Conservation (phyloP, 768 basidiomycete species). For the Hirschioporus abietinus region DNA sequence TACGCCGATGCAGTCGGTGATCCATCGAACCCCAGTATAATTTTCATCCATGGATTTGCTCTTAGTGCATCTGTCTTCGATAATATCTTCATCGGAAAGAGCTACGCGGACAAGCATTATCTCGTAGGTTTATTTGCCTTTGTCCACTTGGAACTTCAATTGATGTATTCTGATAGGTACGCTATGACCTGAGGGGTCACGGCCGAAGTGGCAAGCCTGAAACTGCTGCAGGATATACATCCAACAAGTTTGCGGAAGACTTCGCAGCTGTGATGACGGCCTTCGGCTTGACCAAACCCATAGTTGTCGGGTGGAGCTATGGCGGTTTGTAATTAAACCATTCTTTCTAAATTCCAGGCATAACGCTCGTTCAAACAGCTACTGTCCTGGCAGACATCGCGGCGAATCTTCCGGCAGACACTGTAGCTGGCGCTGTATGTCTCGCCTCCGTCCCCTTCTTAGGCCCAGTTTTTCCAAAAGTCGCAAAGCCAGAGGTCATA, state of each 20-base stretch:
- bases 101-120: conserved; percentile 23
- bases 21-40: conserved; percentile 29
- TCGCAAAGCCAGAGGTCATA: neutral
- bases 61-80: conserved; percentile 33
- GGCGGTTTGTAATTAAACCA: neutral
- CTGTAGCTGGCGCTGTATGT: neutral
- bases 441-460: neutral
- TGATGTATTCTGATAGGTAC: conserved; percentile 9
- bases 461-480: neutral
- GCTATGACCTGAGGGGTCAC: conserved; percentile 14
- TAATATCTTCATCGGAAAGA: conserved; percentile 29
- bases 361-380: neutral
- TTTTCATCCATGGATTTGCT: conserved; percentile 38
- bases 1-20: conserved; percentile 37
- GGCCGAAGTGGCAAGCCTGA: conserved; percentile 12
- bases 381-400: neutral
- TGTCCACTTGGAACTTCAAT: neutral
- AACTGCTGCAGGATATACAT: neutral
- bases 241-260: neutral
- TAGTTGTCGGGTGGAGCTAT: neutral
- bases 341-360: neutral
- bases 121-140: conserved; percentile 15
- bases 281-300: neutral
- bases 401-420: neutral
- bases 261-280: neutral